Evolutionary conservation across 495 filamentous ascomycete species (phyloP), one percentile per base, ranked within the genome.

Genomic region (Penicillium roqueforti): DNA sequence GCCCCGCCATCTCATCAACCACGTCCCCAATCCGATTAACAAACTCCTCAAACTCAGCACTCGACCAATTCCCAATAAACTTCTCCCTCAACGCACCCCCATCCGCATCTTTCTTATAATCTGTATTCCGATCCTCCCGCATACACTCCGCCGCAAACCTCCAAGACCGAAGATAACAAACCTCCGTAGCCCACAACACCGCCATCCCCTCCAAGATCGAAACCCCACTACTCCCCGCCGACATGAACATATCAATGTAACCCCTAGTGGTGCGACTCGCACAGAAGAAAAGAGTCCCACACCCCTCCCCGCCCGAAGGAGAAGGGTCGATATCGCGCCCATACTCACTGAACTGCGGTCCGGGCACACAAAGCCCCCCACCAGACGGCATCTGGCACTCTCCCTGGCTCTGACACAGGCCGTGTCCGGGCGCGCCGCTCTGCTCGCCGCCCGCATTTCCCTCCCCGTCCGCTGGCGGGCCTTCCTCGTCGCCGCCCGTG

Each of bases 171-270:
- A 86, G 52, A 63, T 86, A 87, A 54, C 75, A 78, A 3, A 75
- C 78, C 73, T 92, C 88, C 10, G 85, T 89, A 23, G 85, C 83
- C 84, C 87, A 92, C 18, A 90, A 76, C 19, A 87, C 79, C 8
- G 87, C 76, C 53, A 89, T 65, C 8, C 85, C 87, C 61, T 89
- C 85, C 14, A 90, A 65, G 65, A 83, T 47, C 6, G 69, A 72
- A 5, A 68, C 62, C 31, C 68, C 74, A 0, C 74, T 50, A 57
- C 75, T 74, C 13, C 68, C 73, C 14, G 73, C 77, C n/a, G 71
- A 76, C 59, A 75, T 69, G 52, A 84, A 80, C 48, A 83, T 62
- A 63, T 83, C 80, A 14, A 79, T 72, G 55, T 83, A 78, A 2
- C 72, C 74, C 16, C 70, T 71, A 0, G 79, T 82, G 6, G 76